Evolutionary conservation across 768 basidiomycete genomes (phyloP).

Genomic region (Porpolomopsis calyptriformis): DNA sequence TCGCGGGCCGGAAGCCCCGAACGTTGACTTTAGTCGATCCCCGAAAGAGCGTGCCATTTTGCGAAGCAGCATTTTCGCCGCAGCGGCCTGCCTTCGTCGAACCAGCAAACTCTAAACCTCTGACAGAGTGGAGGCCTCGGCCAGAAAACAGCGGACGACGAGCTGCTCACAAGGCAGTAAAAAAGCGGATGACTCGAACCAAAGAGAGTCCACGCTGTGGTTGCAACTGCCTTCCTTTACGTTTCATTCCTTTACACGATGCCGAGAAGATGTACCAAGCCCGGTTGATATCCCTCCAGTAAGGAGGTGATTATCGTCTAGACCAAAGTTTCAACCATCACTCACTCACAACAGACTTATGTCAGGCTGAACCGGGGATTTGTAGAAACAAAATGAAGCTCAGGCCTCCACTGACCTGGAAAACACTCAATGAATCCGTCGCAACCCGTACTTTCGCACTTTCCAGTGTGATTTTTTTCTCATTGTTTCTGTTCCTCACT

Average conservation of each 20-base stretch:
- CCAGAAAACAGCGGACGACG: neutral
- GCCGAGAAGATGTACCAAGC: conserved; percentile 17
- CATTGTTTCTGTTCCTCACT: no score
- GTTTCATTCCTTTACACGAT: conserved; percentile 21
- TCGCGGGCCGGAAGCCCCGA: conserved; percentile 4
- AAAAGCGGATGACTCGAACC: neutral
- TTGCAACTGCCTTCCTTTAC: conserved; percentile 17
- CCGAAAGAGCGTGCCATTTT: conserved; percentile 21
- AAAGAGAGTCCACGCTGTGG: neutral
- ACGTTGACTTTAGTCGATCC: conserved; percentile 25
- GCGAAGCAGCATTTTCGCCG: conserved; percentile 13
- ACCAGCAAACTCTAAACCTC: conserved; percentile 3
- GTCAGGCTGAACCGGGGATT: no score
- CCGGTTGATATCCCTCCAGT: no score
- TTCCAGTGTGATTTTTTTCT: no score
- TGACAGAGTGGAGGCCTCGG: conserved; percentile 10
- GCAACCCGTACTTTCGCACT: no score
- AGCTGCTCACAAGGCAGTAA: neutral
- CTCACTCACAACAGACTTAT: no score
- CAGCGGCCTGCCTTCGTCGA: neutral
- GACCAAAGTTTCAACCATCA: no score
- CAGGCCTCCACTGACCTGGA: no score
- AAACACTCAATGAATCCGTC: no score
- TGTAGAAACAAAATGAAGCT: no score
- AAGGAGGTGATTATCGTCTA: neutral